Evolutionary conservation across 129 eudicot genomes (phyloP).

Genomic region (Artemisia tridentata): DNA sequence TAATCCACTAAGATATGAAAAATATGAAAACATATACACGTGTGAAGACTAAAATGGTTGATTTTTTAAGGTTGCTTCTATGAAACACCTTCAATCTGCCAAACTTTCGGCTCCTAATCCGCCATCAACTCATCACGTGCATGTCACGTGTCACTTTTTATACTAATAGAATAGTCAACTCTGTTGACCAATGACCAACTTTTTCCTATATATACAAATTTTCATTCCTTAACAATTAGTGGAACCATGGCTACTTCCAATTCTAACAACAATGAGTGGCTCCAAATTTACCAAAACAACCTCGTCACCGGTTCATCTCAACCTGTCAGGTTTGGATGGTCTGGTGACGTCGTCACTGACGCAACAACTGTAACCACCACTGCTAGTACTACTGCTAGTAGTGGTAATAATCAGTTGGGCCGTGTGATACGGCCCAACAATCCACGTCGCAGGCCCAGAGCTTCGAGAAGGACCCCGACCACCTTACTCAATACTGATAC

Average conservation of each 20-base stretch:
- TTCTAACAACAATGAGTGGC: conserved; percentile 31
- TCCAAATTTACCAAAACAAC: conserved; percentile 34
- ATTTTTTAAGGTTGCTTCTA: conserved; percentile 29
- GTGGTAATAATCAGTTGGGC: conserved; percentile 27
- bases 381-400: conserved; percentile 3
- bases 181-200: conserved; percentile 32
- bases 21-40: not conserved
- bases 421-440: conserved; percentile 51
- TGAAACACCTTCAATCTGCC: conserved; percentile 27
- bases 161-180: conserved; percentile 11
- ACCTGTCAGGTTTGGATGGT: not conserved
- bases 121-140: conserved; percentile 39
- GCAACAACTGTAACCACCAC: conserved; percentile 18
- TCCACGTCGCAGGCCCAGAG: conserved; percentile 50
- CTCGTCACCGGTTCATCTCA: conserved; percentile 22
- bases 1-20: not conserved
- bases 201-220: conserved; percentile 26
- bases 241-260: conserved; percentile 35
- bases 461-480: conserved; percentile 69
- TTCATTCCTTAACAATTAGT: conserved; percentile 17
- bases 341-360: conserved; percentile 19
- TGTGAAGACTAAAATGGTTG: conserved; percentile 23
- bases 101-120: conserved; percentile 27
- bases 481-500: conserved; percentile 79
- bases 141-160: conserved; percentile 25